Conservation (phyloP, 2,329 filamentous ascomycete genomes). For the Pseudogymnoascus sp. region DNA sequence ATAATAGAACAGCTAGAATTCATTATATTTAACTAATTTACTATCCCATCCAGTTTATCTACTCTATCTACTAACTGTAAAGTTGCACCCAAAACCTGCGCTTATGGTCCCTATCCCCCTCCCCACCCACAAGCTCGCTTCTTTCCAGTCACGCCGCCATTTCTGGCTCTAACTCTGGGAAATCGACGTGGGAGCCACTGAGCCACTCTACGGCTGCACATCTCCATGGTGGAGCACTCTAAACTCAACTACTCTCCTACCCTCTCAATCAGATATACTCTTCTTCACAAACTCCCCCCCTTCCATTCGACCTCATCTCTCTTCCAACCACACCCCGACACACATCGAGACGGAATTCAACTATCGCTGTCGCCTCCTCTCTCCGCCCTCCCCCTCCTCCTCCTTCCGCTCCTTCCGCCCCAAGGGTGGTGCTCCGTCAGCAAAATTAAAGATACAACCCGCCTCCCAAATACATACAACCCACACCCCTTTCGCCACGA, state of each 20-base stretch:
- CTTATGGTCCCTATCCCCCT: not conserved
- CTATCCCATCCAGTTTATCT: not conserved
- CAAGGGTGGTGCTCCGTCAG: not conserved
- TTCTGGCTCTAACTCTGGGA: not conserved
- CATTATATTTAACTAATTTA: not conserved
- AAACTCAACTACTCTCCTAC: not conserved
- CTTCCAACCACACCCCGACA: not conserved
- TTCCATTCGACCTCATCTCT: not conserved
- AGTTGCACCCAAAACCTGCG: too few species aligned
- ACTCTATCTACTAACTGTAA: too few species aligned
- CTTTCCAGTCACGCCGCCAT: not conserved
- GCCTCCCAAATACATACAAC: not conserved
- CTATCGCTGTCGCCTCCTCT: not conserved
- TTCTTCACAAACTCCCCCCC: not conserved
- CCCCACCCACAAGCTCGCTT: not conserved
- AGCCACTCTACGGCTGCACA: not conserved
- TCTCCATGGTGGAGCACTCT: slow-evolving; percentile 1
- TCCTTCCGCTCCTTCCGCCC: not conserved
- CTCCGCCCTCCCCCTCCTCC: not conserved
- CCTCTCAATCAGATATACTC: slow-evolving; percentile 4
- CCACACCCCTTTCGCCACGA: not conserved
- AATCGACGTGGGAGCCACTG: not conserved
- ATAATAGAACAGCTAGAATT: not conserved
- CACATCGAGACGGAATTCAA: not conserved
- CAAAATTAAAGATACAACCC: not conserved